Base-by-base conservation (phyloP, 306 rosid species). In the Begonia loranthoides region DNA sequence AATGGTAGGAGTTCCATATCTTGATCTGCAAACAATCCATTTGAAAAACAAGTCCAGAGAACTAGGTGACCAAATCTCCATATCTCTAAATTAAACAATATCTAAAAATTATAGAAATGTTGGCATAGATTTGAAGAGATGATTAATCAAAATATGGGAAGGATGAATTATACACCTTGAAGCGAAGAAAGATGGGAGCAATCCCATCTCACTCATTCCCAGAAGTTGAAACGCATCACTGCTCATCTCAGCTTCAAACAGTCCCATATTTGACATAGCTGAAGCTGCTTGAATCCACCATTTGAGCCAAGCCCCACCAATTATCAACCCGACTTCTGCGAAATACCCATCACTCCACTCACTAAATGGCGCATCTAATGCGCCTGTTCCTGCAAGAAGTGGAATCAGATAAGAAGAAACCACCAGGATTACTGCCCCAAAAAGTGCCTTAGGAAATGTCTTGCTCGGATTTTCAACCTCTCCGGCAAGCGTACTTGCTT, bases 131-230 rank as follows among this genome's bases (percentile, higher is more conserved):
- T 28, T 7, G 36, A 28, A 28, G 36, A 5, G 6, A 7, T 28
- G 6, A 28, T 5, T 28, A 28, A 28, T 28, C 36, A 28, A 28
- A 28, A 28, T 4, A 51, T 17, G 53, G 1, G 28, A 45, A 69
- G 41, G 21, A 9, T 65, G 50, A 24, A 59, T 43, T 13, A 40
- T 58, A 45, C 10, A 87, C 96, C 97, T 84, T 62, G 84, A 69
- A 64, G 87, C 83, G 62, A 89, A 84, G 11, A 84, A 19, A 50
- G 95, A 71, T 3, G 97, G 97, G 64, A 89, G 77, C 89, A 84
- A 56, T 56, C 97, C 97, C 65, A 89, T 73, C 65, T 89, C 87
- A 67, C 97, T 89, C 95, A 89, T 89, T 40, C 97, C 97, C 36
- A 77, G 79, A 52, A 89, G 84, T 51, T 84, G 97, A 65, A 79